phyloP scores from a whole-genome alignment of 2,329 filamentous ascomycete genomes.

The Paramyrothecium roridum region DNA sequence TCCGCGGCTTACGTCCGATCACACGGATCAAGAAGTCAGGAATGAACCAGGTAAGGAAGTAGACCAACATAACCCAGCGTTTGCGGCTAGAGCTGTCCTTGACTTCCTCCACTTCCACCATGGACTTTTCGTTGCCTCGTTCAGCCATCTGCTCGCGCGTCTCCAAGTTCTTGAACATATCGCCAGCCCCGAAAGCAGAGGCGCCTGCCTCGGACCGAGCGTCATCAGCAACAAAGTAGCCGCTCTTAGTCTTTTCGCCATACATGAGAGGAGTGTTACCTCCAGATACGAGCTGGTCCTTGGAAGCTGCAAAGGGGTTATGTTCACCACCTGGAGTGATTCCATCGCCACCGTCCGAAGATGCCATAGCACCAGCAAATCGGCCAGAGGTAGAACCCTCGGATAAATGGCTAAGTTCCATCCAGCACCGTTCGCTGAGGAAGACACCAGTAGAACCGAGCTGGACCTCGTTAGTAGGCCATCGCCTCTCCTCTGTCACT shows the following conservation, averaged over 20 bases:
- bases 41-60: conserved; percentile 78
- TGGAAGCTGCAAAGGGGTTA: conserved; percentile 59
- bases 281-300: conserved; percentile 54
- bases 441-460: conserved; percentile 93
- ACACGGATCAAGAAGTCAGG: conserved; percentile 79
- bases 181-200: conserved; percentile 86
- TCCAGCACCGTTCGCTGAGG: conserved; percentile 92
- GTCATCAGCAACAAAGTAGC: conserved; percentile 84
- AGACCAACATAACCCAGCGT: conserved; percentile 86
- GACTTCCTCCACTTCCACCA: conserved; percentile 86
- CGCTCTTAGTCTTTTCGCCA: conserved; percentile 72
- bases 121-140: conserved; percentile 85
- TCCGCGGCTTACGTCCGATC: conserved; percentile 82
- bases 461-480: conserved; percentile 87
- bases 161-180: conserved; percentile 98
- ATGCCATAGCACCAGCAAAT: conserved; percentile 16
- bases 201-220: conserved; percentile 85
- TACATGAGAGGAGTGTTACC: conserved; percentile 58
- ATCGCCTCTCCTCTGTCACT: conserved; percentile 87
- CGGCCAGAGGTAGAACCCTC: conserved; percentile 55
- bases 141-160: conserved; percentile 93
- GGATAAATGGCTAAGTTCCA: conserved; percentile 76
- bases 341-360: conserved; percentile 61
- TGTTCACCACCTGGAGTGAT: conserved; percentile 53
- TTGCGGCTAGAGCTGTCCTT: conserved; percentile 76